phyloP scores from a whole-genome alignment of 768 basidiomycete species.

The Pleurotus djamor region DNA sequence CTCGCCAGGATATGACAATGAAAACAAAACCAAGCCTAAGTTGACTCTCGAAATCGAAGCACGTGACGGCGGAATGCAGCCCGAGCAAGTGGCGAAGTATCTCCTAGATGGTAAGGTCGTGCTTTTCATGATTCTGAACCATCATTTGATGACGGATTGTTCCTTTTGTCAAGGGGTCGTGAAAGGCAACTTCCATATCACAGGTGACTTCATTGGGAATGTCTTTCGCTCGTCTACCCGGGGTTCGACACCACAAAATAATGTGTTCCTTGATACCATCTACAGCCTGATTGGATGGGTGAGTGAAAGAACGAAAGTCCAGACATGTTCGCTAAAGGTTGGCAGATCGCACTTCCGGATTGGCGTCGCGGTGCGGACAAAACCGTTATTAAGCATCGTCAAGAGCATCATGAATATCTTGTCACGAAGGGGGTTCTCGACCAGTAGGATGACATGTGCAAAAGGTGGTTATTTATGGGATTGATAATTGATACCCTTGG shows the following conservation, averaged over 20 bases:
- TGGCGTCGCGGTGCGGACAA: constrained; percentile 37
- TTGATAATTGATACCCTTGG: not conserved
- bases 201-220: constrained; percentile 53
- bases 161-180: constrained; percentile 43
- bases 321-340: constrained; percentile 4
- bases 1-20: constrained; percentile 60
- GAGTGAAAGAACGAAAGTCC: constrained; percentile 13
- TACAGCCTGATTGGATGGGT: constrained; percentile 41
- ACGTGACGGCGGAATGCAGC: constrained; percentile 48
- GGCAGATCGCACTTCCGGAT: constrained; percentile 33
- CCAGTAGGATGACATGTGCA: not conserved
- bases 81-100: constrained; percentile 48
- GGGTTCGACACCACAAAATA: constrained; percentile 55
- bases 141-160: not conserved
- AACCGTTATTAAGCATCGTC: constrained; percentile 25
- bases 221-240: constrained; percentile 57
- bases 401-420: constrained; percentile 34
- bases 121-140: not conserved
- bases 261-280: constrained; percentile 44
- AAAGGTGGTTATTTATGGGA: not conserved
- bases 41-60: constrained; percentile 71
- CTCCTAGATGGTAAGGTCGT: constrained; percentile 44
- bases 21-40: constrained; percentile 64
- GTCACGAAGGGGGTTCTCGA: constrained; percentile 15
- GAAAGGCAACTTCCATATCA: constrained; percentile 61